Evolutionary conservation across 169 alveolate genomes (phyloP).

Genomic region (Besnoitia besnoiti): DNA sequence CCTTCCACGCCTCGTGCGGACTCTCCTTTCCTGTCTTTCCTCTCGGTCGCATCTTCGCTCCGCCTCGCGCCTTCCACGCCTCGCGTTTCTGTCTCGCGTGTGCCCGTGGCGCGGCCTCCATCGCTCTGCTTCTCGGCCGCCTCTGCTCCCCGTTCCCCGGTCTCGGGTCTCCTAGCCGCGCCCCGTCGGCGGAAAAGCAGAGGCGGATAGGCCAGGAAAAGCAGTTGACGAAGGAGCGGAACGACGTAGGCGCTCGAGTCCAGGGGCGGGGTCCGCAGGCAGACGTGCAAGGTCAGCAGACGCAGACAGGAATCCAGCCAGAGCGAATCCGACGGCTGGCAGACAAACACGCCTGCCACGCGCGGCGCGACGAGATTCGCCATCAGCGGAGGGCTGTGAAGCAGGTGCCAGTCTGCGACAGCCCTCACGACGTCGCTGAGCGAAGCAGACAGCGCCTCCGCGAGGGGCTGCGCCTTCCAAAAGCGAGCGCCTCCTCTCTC

Average conservation of each 20-base stretch:
- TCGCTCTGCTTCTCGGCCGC: not conserved
- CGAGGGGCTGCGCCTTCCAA: constrained; percentile 55
- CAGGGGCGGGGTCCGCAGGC: constrained; percentile 74
- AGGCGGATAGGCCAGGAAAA: constrained; percentile 72
- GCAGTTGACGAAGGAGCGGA: constrained; percentile 74
- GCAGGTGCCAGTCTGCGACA: constrained; percentile 68
- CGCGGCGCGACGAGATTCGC: constrained; percentile 64
- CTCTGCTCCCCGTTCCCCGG: not conserved
- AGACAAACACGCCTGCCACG: constrained; percentile 63
- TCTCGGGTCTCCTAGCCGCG: not conserved
- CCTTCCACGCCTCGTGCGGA: not conserved
- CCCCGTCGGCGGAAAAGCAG: not conserved
- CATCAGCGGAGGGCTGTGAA: constrained; percentile 64
- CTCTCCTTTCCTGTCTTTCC: too few relatives aligned
- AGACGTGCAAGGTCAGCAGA: constrained; percentile 74
- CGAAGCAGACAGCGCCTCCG: constrained; percentile 38
- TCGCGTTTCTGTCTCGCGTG: constrained; percentile 31
- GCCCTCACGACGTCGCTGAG: constrained; percentile 67
- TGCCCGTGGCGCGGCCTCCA: too few relatives aligned
- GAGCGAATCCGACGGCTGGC: constrained; percentile 70
- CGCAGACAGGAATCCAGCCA: constrained; percentile 76
- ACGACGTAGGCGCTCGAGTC: constrained; percentile 70
- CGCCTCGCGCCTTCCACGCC: not conserved
- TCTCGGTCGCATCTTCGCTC: not conserved
- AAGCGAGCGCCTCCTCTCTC: not conserved